Conservation (phyloP, 805 yeast species). For the Debaryomyces maramus region DNA sequence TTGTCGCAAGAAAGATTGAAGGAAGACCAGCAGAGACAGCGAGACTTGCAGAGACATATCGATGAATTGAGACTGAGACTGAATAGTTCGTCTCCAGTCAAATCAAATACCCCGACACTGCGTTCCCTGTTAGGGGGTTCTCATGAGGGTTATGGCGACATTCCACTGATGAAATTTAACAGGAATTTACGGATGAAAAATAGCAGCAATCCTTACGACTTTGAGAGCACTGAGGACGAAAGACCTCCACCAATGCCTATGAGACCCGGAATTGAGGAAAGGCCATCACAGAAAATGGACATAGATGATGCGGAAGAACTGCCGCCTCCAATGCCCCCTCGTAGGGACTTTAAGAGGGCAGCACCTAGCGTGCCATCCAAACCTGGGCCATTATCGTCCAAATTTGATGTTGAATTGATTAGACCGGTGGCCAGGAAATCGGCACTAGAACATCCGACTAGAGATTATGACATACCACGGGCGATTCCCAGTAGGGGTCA, state of each 20-base stretch:
- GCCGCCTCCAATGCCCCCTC: constrained; percentile 15
- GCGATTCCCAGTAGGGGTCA: too few relatives aligned
- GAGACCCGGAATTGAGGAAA: constrained; percentile 5
- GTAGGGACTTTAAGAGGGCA: constrained; percentile 1
- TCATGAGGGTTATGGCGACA: background rate
- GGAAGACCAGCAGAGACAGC: constrained; percentile 37
- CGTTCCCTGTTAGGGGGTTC: background rate
- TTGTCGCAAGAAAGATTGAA: constrained; percentile 34
- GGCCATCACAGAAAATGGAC: constrained; percentile 10
- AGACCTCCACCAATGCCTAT: constrained; percentile 10
- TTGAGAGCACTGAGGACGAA: constrained; percentile 1
- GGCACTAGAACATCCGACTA: background rate
- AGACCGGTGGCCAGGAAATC: constrained; percentile 16
- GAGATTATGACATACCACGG: too few relatives aligned
- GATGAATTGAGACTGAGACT: constrained; percentile 28
- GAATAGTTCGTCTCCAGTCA: constrained; percentile 22
- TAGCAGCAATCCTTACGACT: background rate
- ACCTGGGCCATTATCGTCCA: background rate
- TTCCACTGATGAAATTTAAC: constrained; percentile 20
- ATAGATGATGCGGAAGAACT: constrained; percentile 4
- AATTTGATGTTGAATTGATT: constrained; percentile 15
- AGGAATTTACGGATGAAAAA: constrained; percentile 5
- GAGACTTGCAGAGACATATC: constrained; percentile 32
- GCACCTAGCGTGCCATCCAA: constrained; percentile 5
- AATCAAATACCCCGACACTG: constrained; percentile 6